Evolutionary conservation across 106 monocot species (phyloP), one percentile per base, ranked within the genome.

Genomic region (Xerophyta viscosa): DNA sequence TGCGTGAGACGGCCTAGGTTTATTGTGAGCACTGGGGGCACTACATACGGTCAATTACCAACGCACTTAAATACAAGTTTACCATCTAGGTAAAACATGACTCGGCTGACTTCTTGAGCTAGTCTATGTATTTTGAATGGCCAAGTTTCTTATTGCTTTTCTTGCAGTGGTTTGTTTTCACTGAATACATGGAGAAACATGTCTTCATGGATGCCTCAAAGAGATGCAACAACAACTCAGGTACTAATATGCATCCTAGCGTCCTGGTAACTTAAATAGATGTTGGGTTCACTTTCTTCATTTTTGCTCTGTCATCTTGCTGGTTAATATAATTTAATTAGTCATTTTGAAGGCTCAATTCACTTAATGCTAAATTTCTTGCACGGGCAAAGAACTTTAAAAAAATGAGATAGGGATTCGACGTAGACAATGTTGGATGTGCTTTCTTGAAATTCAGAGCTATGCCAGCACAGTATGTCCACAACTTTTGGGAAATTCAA

Each of bases 1-100:
- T 96, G 88, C 65, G 21, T 96, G 33, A 81, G 94, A 58, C 78
- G 81, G 48, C 85, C 84, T 71, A 59, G 85, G 52, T 96, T 96
- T 76, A 96, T 96, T 58, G 37, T 96, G 50, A 84, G 78, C 61
- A 88, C 75, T 62, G 94, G 94, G 50, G 93, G 88, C 14, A 68
- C 75, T 58, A 72, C 88, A 64, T 76, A 96, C 78, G 94, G 84
- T 25, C 78, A 78, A 48, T 78, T 96, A 64, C 88, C 94, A 20
- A 88, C 81, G 58, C 57, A 66, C 63, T 78, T 79, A 49, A 81
- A 55, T 46, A 69, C 58, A 48, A 76, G 20, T 60, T 15, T 70
- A 37, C 15, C 70, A 64, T 62, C 88, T 9, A 82, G 81, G 94
- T 86, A 74, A 41, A 27, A 57, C 24, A 30, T 54, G 12, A 52